Conservation (phyloP, 164 flowering plant genomes). For the Dillenia turbinata region DNA sequence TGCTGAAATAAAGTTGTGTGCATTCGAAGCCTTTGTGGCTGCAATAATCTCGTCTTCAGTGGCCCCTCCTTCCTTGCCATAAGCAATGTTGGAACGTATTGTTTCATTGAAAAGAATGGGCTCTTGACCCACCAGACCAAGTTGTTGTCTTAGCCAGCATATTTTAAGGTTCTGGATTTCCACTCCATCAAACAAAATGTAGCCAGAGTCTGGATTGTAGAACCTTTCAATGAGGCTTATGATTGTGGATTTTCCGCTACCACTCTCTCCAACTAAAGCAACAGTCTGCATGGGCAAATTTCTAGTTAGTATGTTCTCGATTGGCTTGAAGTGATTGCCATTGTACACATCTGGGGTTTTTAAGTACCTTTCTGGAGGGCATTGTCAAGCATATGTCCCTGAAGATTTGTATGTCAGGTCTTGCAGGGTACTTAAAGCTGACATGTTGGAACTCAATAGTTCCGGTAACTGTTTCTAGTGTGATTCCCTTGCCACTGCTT, state of each 20-base stretch:
- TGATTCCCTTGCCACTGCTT: neutral
- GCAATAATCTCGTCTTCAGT: constrained; percentile 14
- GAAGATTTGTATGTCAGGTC: constrained; percentile 5
- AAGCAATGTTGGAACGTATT: constrained; percentile 16
- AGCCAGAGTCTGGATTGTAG: constrained; percentile 15
- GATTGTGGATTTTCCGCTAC: constrained; percentile 22
- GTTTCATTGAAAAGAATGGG: constrained; percentile 19
- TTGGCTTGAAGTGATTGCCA: too few species aligned
- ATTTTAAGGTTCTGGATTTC: constrained; percentile 10
- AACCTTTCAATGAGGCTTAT: constrained; percentile 18
- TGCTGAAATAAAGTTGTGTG: constrained; percentile 11
- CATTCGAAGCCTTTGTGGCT: constrained; percentile 12
- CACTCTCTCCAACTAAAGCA: constrained; percentile 25
- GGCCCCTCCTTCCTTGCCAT: constrained; percentile 4
- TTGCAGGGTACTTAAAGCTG: constrained; percentile 1
- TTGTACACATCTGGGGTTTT: neutral
- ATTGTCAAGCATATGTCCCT: neutral
- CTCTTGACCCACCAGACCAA: constrained; percentile 19
- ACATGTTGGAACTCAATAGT: constrained; percentile 4
- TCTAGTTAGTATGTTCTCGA: neutral
- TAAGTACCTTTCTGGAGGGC: neutral
- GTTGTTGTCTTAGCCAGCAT: constrained; percentile 17
- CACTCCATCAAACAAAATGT: constrained; percentile 9
- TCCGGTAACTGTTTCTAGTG: neutral
- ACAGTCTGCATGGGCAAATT: constrained; percentile 9